phyloP scores from a whole-genome alignment of 768 basidiomycete species.

The Tubosaeta brunneosetosa region DNA sequence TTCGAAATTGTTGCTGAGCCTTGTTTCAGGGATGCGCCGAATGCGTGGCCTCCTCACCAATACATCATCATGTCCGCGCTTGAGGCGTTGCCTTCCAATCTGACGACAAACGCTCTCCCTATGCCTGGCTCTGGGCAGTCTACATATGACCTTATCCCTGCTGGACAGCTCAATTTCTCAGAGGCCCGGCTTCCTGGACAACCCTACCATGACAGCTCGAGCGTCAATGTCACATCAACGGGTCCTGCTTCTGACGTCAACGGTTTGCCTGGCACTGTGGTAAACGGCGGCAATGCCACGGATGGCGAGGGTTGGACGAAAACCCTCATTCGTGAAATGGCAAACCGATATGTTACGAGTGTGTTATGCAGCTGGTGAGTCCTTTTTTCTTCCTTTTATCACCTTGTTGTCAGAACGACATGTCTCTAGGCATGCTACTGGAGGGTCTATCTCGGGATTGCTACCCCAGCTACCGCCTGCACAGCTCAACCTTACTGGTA shows the following conservation, averaged over 20 bases:
- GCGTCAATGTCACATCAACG: conserved; percentile 44
- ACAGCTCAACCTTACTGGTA: conserved; percentile 66
- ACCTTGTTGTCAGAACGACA: too few relatives aligned
- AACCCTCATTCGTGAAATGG: conserved; percentile 63
- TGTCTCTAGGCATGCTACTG: conserved; percentile 52
- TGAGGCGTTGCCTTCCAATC: conserved; percentile 63
- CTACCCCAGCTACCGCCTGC: conserved; percentile 63
- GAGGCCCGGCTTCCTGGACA: conserved; percentile 73
- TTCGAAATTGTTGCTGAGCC: not conserved
- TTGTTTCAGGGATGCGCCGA: conserved; percentile 69
- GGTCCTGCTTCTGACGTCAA: conserved; percentile 63
- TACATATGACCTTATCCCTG: conserved; percentile 64
- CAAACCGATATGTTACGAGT: conserved; percentile 80
- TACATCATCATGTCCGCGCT: conserved; percentile 79
- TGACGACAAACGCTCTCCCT: conserved; percentile 58
- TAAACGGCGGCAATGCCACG: conserved; percentile 64
- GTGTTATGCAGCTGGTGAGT: conserved; percentile 84
- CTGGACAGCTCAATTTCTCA: conserved; percentile 75
- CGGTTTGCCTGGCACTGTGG: conserved; percentile 46
- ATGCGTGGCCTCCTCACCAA: conserved; percentile 84
- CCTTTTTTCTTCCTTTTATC: not conserved
- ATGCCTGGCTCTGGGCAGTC: conserved; percentile 46
- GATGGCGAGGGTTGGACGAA: conserved; percentile 62
- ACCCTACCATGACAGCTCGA: conserved; percentile 35
- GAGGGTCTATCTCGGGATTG: conserved; percentile 72